Conservation (phyloP, 371 early-diverging fungal species). For the Nosema muscidifuracis region DNA sequence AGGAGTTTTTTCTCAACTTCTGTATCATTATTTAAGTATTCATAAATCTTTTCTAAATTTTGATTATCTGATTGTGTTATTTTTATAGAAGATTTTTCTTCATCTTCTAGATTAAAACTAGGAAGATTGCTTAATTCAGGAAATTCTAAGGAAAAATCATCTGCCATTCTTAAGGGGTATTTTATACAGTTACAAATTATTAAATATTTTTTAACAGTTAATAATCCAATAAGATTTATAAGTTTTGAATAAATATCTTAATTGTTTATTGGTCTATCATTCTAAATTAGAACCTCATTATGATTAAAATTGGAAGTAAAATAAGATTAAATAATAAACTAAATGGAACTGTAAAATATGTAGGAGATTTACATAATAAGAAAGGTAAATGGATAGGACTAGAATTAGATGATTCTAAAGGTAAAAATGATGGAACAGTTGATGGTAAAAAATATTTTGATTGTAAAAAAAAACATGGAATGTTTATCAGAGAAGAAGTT, state of each 20-base stretch:
- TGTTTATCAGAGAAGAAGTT: slow-evolving; percentile 46
- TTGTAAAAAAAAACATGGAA: slow-evolving; percentile 39
- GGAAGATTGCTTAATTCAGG: slow-evolving; percentile 15
- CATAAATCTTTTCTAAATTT: slow-evolving; percentile 54
- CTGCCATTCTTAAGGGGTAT: too few species aligned
- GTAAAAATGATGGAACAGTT: slow-evolving; percentile 51
- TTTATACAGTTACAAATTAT: too few species aligned
- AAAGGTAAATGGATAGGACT: slow-evolving; percentile 54
- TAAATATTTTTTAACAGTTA: too few species aligned
- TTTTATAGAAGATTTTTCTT: background rate
- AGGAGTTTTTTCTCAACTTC: slow-evolving; percentile 23
- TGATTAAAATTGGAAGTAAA: slow-evolving; percentile 26
- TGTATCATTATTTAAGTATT: slow-evolving; percentile 53
- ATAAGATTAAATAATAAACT: slow-evolving; percentile 22
- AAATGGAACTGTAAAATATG: slow-evolving; percentile 44
- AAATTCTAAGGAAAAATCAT: slow-evolving; percentile 12
- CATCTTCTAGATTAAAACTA: slow-evolving; percentile 7
- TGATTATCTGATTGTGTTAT: slow-evolving; percentile 7
- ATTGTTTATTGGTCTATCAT: too few species aligned
- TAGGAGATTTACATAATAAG: slow-evolving; percentile 47
- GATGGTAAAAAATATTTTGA: slow-evolving; percentile 50
- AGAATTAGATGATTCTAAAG: slow-evolving; percentile 47
- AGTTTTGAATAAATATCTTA: too few species aligned
- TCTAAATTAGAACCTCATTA: background rate
- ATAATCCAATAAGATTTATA: too few species aligned